Percentiles rank a stretch among this genome's conserved stretches.
Evolutionary conservation across 169 alveolate genomes (phyloP).

Genomic region (Plasmodium knowlesi): DNA sequence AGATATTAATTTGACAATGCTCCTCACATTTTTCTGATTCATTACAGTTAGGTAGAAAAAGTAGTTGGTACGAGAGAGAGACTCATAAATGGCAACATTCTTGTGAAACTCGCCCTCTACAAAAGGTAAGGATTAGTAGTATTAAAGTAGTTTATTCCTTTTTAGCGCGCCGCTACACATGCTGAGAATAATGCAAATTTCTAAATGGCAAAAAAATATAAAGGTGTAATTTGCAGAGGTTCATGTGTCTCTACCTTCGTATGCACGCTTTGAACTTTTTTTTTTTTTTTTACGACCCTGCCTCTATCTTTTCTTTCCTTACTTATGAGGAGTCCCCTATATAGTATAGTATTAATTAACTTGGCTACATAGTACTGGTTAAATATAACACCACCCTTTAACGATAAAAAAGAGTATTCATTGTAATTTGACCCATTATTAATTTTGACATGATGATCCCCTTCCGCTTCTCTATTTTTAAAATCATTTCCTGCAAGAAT

Average conservation of each 20-base stretch:
- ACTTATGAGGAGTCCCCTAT: constrained; percentile 52
- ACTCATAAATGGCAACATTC: constrained; percentile 58
- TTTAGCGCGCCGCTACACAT: not conserved
- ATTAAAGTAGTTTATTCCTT: not conserved
- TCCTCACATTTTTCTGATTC: constrained; percentile 44
- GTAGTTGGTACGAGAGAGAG: constrained; percentile 61
- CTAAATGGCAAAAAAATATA: not conserved
- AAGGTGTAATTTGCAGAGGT: not conserved
- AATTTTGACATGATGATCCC: constrained; percentile 4
- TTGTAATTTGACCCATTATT: constrained; percentile 6
- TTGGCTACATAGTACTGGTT: constrained; percentile 57
- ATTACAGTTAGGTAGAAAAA: constrained; percentile 46
- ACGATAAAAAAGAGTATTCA: constrained; percentile 60
- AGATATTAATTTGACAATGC: constrained; percentile 21
- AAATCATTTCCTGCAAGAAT: not conserved
- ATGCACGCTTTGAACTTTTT: not conserved
- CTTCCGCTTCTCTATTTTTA: constrained; percentile 20
- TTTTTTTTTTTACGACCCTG: not conserved
- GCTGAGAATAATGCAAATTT: not conserved
- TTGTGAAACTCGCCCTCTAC: constrained; percentile 56
- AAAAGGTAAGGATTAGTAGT: constrained; percentile 7
- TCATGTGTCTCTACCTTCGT: not conserved
- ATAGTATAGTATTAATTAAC: constrained; percentile 38
- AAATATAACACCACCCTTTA: constrained; percentile 71
- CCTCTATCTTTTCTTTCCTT: not conserved